Evolutionary conservation across 2,329 filamentous ascomycete genomes (phyloP).

Genomic region (Ceratocystis ficicola): DNA sequence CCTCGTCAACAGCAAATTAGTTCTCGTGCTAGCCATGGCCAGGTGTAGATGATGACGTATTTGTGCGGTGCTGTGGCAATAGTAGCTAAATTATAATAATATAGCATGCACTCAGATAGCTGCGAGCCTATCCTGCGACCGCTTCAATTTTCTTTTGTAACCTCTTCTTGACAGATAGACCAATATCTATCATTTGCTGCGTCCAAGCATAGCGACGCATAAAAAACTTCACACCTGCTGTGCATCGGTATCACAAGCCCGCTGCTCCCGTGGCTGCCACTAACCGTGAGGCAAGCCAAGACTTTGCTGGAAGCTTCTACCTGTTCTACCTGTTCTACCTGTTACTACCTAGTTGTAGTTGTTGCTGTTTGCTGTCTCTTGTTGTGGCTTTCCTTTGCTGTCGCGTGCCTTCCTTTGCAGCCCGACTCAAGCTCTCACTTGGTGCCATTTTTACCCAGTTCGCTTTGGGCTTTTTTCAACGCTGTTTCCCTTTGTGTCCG

Average conservation of each 20-base stretch:
- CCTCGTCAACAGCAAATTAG: background rate
- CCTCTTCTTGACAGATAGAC: too few relatives aligned
- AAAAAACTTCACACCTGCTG: too few relatives aligned
- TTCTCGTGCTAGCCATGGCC: background rate
- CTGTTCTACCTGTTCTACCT: background rate
- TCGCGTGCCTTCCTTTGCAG: conserved; percentile 2
- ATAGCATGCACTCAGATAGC: too few relatives aligned
- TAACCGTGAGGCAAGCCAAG: too few relatives aligned
- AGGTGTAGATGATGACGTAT: background rate
- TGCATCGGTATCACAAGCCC: too few relatives aligned
- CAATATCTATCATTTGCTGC: too few relatives aligned
- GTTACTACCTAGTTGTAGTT: background rate
- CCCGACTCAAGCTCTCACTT: background rate
- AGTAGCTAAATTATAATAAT: too few relatives aligned
- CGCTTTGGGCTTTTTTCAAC: background rate
- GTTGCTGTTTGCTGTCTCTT: background rate
- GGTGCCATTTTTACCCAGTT: background rate
- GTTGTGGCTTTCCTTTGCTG: background rate
- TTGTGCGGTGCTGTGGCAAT: background rate
- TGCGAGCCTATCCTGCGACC: too few relatives aligned
- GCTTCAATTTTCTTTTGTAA: too few relatives aligned
- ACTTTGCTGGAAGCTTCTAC: background rate
- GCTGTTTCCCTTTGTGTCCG: background rate
- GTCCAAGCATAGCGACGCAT: too few relatives aligned
- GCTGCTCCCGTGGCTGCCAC: too few relatives aligned